phyloP scores from a whole-genome alignment of 2,329 filamentous ascomycete genomes.

The Mycosphaerella sp. region DNA sequence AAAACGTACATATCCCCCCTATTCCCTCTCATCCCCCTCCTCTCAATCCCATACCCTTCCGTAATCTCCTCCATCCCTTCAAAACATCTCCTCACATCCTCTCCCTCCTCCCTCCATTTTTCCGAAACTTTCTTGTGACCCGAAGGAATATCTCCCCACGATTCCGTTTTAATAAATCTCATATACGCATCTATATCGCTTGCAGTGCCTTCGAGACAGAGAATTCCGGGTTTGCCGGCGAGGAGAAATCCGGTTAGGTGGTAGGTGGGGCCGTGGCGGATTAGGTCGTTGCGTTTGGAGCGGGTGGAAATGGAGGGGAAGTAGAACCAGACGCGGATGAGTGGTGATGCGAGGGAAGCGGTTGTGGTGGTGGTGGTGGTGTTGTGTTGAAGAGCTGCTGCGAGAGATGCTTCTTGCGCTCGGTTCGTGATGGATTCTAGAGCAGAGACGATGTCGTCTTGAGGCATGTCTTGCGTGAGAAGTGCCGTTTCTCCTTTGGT shows the following conservation, averaged over 20 bases:
- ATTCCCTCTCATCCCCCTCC: conserved; percentile 46
- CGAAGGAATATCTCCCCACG: conserved; percentile 56
- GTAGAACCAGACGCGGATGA: conserved; percentile 56
- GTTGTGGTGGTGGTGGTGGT: background rate
- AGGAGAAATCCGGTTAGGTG: conserved; percentile 53
- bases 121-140: conserved; percentile 59
- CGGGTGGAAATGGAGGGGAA: conserved; percentile 57
- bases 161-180: conserved; percentile 58
- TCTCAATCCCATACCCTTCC: conserved; percentile 39
- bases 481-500: conserved; percentile 43
- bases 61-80: conserved; percentile 54
- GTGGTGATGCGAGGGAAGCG: too few species aligned
- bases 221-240: conserved; percentile 53
- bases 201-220: conserved; percentile 48
- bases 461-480: conserved; percentile 38
- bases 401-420: conserved; percentile 17
- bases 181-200: conserved; percentile 52
- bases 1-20: conserved; percentile 43
- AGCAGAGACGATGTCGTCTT: conserved; percentile 41
- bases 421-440: conserved; percentile 43
- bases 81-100: conserved; percentile 40
- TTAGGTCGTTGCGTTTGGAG: conserved; percentile 52
- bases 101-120: conserved; percentile 41
- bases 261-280: conserved; percentile 49
- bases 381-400: background rate